These are phyloP conservation scores for Aspergillus sp. DNA, from an alignment of 2,329 filamentous ascomycete species.

Conservation along the genomic window DNA sequence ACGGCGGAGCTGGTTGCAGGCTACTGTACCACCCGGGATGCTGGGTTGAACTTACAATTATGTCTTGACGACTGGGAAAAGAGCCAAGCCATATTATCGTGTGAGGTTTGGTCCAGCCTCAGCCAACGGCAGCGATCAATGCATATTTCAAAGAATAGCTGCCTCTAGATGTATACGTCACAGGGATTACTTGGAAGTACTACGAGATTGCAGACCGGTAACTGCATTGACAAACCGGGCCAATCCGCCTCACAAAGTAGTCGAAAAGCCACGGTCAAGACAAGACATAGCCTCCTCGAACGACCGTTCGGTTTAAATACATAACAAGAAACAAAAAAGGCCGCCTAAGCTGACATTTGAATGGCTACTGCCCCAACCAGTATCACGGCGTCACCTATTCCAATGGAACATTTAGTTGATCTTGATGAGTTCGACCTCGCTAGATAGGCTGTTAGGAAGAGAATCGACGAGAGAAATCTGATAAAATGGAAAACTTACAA, in stretches of 20 bases:
- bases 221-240: background rate
- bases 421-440: constrained; percentile 8
- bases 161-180: background rate
- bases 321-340: background rate
- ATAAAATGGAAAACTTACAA: constrained; percentile 63
- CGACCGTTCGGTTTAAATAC: background rate
- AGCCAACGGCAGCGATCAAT: no score
- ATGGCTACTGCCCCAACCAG: background rate
- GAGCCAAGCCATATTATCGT: no score
- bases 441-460: background rate
- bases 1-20: no score
- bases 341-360: background rate
- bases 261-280: background rate
- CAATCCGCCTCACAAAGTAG: background rate
- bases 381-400: background rate
- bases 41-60: no score
- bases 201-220: background rate
- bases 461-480: background rate
- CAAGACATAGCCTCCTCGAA: background rate
- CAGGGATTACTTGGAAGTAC: background rate
- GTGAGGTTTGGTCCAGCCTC: no score
- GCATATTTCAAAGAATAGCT: no score
- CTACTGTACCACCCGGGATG: no score
- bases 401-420: constrained; percentile 6
- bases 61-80: no score